Percentiles rank a stretch among this genome's conserved stretches.
phyloP scores from a whole-genome alignment of 345 rosid species.

The Salix arbutifolia region DNA sequence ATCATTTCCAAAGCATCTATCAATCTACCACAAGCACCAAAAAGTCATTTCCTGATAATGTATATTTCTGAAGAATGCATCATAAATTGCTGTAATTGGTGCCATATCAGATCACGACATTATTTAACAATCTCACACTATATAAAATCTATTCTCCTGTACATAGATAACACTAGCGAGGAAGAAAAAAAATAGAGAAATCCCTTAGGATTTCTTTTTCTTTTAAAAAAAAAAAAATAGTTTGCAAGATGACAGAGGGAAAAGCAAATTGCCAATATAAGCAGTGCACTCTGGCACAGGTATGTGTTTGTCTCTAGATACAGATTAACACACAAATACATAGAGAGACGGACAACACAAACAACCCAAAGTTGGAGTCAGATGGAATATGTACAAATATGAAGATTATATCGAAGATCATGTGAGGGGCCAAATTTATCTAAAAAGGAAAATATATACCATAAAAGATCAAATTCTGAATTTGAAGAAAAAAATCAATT shows the following conservation, averaged over 20 bases:
- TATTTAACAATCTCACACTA: background rate
- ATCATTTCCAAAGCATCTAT: slow-evolving; percentile 97
- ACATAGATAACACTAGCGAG: background rate
- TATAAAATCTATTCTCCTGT: background rate
- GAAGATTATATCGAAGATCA: background rate
- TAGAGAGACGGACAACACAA: background rate
- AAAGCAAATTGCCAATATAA: background rate
- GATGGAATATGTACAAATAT: background rate
- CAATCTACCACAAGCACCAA: slow-evolving; percentile 44
- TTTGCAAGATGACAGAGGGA: background rate
- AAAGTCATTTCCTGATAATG: background rate
- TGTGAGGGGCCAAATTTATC: background rate
- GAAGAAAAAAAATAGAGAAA: background rate
- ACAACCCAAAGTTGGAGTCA: background rate
- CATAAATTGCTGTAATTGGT: background rate
- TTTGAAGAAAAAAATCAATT: no score
- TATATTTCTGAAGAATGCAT: background rate
- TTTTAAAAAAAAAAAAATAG: background rate
- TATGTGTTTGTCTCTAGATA: background rate
- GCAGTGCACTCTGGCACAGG: background rate
- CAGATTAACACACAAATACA: background rate
- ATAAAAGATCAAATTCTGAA: background rate
- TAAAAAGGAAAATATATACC: background rate
- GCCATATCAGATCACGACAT: background rate
- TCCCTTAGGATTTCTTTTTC: background rate